Evolutionary conservation across 768 basidiomycete genomes (phyloP), one percentile per base, ranked within the genome.

Genomic region (Suillus hirtellus): DNA sequence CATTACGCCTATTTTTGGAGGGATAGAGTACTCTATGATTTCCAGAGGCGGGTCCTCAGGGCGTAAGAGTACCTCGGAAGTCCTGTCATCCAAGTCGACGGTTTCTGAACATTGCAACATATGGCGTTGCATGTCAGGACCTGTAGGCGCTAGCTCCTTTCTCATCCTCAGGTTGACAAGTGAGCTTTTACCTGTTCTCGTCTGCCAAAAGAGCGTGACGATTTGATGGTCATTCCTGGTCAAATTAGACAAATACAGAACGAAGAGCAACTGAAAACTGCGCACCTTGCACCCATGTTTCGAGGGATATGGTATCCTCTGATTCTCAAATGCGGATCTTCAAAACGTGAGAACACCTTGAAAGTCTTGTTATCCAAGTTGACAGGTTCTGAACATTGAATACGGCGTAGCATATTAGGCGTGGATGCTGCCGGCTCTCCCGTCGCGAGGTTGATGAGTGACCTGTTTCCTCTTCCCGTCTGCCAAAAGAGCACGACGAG

Each of bases 401-500:
- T 73, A 62, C 74, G 78, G 0, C 76, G 77, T 0, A 61, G 47
- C 9, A 75, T 75, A 21, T 71, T 65, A 37, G 69, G 67, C 2
- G 24, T 17, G 24, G 15, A 17, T 19, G 73, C 67, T 42, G 70
- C 56, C 24, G 59, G 75, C 68, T 62, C 14, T 27, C 49, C 15
- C 7, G 24, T 17, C 50, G 80, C 64, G 69, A 82, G 73, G 58
- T 82, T 82, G 46, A 73, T 64, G 34, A 74, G 65, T 11, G 73
- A 72, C 35, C 70, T 75, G 38, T 75, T 74, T 4, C 73, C 73
- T 17, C 67, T 62, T n/a, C 80, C 80, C 0, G 76, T 72, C 60
- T 81, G 76, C 0, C 80, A 80, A 55, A 81, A 80, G 21, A 81
- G 56, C 19, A 82, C 68, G 52, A 80, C 52, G 44, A 80, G 47